Evolutionary conservation across 192 early-diverging fungal genomes (phyloP), one percentile per base, ranked within the genome.

Genomic region (Mortierella alpina): DNA sequence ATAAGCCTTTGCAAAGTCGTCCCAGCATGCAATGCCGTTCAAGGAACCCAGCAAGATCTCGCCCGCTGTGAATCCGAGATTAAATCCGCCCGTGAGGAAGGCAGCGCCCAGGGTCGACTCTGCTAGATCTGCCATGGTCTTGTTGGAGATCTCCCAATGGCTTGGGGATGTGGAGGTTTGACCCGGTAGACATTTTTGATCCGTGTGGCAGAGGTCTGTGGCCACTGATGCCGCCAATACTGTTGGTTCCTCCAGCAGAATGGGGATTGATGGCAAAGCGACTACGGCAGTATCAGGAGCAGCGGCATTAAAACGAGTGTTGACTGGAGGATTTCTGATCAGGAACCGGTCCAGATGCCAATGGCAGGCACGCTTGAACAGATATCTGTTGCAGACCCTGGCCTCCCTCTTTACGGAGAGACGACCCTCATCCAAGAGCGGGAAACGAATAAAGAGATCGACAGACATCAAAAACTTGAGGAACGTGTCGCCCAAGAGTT

Each of bases 401-500:
- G 63, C 64, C n/a, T 84, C 85, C 48, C 96, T 90, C 11, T 86
- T 85, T 31, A 78, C 76, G 14, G 92, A 91, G 31, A 98, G 73
- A 62, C 88, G 86, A 0, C 95, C 95, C 80, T 98, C 96, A 68
- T 95, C 86, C 40, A 83, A 84, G 7, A 82, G 74, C 2, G 95
- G 95, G 63, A 91, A 84, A 44, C 83, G 69, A 22, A 92, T 92
- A 83, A 92, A 98, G 44, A 96, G 70, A 68, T 90, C 88, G 17
- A 93, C 74, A 0, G 91, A 88, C 7, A 88, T 83, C 7, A 93
- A 79, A 50, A 93, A 84, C 68, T 98, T 98, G 10, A 98, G 82
- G 55, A 95, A 92, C 18, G 95, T 89, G 70, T 98, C 96, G 8
- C 96, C 96, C 18, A 97, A 83, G 10, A 92, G 91, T 86, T 98